Evolutionary conservation across 2,329 filamentous ascomycete genomes (phyloP).

Genomic region (Alternaria arbusti): DNA sequence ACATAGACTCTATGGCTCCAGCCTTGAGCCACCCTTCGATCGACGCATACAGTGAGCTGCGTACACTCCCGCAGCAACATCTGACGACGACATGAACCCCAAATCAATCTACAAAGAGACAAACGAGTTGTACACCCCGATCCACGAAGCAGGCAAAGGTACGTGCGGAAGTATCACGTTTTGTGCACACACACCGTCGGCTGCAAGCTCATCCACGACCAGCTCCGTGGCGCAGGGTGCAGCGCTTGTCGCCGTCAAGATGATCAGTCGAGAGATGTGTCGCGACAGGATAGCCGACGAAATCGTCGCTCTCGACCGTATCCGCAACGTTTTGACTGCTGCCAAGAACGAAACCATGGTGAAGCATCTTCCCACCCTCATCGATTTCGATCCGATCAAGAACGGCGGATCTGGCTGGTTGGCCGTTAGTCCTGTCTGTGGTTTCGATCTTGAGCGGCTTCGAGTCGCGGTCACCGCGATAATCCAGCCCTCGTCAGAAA

Average conservation of each 20-base stretch:
- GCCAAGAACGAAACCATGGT: fast-evolving
- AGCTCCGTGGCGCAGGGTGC: background rate
- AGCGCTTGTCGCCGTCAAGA: background rate
- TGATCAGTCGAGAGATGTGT: background rate
- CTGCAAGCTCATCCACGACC: background rate
- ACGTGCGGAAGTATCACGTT: background rate
- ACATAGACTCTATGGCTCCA: background rate
- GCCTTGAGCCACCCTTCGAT: background rate
- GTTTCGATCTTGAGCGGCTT: background rate
- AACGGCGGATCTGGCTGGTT: background rate
- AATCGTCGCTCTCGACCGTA: background rate
- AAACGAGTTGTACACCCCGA: background rate
- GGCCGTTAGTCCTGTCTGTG: background rate
- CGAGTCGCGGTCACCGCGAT: background rate
- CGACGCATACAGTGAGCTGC: background rate
- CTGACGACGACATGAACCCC: background rate
- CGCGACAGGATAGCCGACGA: background rate
- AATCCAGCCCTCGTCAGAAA: background rate
- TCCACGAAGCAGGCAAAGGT: background rate
- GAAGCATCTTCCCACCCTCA: background rate
- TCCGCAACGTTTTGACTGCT: background rate
- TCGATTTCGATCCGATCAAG: background rate
- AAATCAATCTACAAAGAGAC: background rate
- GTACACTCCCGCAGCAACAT: too few species aligned
- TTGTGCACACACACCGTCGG: background rate